phyloP scores from a whole-genome alignment of 805 yeast species.

The Kregervanrija pseudodelftensis region DNA sequence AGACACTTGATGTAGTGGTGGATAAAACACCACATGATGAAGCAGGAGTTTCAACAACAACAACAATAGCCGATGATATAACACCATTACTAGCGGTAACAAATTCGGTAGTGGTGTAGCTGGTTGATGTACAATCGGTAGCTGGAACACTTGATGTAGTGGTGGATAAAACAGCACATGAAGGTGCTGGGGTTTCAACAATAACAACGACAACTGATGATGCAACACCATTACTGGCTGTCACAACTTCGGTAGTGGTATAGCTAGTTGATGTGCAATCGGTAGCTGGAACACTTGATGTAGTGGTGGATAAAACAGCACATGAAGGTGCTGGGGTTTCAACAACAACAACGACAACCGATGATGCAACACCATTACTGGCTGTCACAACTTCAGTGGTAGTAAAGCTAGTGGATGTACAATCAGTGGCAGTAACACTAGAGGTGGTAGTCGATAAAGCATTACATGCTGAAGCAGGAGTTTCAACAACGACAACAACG shows the following conservation, averaged over 20 bases:
- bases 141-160: background rate
- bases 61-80: conserved; percentile 1
- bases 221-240: background rate
- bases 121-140: background rate
- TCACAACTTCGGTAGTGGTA: background rate
- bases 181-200: conserved; percentile 2
- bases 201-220: background rate
- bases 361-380: no score
- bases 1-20: background rate
- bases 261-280: conserved; percentile 1
- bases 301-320: background rate
- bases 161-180: conserved; percentile 1
- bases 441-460: no score
- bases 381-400: no score
- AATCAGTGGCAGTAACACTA: no score
- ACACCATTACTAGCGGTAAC: conserved; percentile 1
- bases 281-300: background rate
- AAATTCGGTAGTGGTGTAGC: background rate
- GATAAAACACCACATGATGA: background rate
- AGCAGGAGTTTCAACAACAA: conserved; percentile 4
- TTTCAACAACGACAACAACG: background rate
- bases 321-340: background rate
- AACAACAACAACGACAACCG: no score
- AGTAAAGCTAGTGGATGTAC: no score
- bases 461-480: background rate